A percentile compares a stretch with the other conserved stretches of the same genome.
Conservation (phyloP, 1,284 basidiomycete species). For the Phellopilus nigrolimitatus region DNA sequence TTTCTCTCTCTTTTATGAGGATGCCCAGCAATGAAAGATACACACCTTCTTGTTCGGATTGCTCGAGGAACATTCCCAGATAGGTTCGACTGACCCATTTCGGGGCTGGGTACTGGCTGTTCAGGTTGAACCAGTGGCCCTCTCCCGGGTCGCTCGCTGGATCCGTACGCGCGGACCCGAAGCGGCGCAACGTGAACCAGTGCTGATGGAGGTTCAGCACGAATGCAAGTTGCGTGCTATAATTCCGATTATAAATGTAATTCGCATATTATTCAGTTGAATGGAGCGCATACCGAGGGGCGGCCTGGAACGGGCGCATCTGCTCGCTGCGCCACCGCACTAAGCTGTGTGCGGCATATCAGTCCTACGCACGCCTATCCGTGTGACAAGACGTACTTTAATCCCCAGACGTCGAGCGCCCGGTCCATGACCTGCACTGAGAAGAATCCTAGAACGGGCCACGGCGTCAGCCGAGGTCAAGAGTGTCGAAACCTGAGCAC, state of each 20-base stretch:
- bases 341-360: conserved; percentile 37
- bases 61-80: conserved; percentile 81
- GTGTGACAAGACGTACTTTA: conserved; percentile 47
- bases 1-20: neutral
- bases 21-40: neutral
- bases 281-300: conserved; percentile 61
- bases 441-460: conserved; percentile 62
- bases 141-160: conserved; percentile 42
- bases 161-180: conserved; percentile 49
- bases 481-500: conserved; percentile 15
- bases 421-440: conserved; percentile 79
- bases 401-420: conserved; percentile 79
- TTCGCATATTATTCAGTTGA: conserved; percentile 9
- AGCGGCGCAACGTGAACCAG: conserved; percentile 87
- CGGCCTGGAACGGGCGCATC: conserved; percentile 71
- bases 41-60: conserved; percentile 79
- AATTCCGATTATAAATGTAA: conserved; percentile 20
- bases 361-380: conserved; percentile 28
- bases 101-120: conserved; percentile 69
- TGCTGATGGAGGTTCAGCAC: conserved; percentile 85
- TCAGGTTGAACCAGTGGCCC: conserved; percentile 88
- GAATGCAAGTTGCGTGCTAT: conserved; percentile 80
- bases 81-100: conserved; percentile 84
- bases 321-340: conserved; percentile 82
- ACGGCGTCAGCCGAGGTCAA: conserved; percentile 15